Conservation (phyloP, 225 moss, liverwort and hornwort species). For the Sphagnum tenellum region DNA sequence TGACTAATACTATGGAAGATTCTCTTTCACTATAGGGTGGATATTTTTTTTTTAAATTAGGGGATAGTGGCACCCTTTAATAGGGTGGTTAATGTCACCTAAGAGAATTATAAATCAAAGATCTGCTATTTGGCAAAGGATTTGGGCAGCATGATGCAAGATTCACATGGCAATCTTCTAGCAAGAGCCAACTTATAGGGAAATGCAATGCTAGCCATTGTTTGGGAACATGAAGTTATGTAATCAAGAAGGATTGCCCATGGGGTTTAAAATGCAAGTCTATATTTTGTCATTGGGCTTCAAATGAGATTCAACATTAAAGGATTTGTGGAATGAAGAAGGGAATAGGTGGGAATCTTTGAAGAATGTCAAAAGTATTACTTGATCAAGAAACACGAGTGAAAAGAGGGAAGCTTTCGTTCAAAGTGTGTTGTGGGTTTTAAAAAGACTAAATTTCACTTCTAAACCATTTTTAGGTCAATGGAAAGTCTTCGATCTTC, state of each 20-base stretch:
- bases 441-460: no score
- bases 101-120: background rate
- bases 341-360: no score
- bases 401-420: no score
- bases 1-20: background rate
- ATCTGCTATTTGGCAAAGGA: background rate
- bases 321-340: no score
- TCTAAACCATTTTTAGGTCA: no score
- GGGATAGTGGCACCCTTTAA: background rate
- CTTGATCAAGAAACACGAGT: no score
- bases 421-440: no score
- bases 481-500: no score
- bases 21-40: background rate
- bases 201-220: background rate
- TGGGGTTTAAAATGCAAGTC: no score
- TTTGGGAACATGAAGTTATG: background rate
- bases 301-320: no score
- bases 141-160: background rate
- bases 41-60: background rate
- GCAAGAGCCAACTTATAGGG: background rate
- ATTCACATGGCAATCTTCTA: background rate
- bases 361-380: no score
- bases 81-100: background rate
- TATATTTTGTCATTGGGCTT: no score
- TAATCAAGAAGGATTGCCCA: background rate